Evolutionary conservation across 306 rosid species (phyloP), one percentile per base, ranked within the genome.

Genomic region (Potentilla sterilis): DNA sequence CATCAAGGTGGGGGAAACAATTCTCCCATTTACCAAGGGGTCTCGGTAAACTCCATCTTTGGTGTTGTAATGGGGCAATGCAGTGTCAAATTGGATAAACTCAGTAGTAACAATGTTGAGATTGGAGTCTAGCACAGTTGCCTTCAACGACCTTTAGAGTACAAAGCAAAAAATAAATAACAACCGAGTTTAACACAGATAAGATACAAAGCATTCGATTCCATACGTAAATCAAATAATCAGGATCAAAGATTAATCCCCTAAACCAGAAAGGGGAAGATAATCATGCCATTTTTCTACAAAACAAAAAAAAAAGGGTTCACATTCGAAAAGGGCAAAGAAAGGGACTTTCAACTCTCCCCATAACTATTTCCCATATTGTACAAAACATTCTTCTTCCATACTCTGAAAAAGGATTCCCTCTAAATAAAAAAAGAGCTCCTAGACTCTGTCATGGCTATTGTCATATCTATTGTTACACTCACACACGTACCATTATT

Each of bases 21-120:
- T 95, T 83, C 96, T 88, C 9, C 99, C 93, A 79, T 84, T 84
- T 32, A 32, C 80, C 34, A 82, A 81, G 40, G 89, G 59, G 37
- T 95, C 99, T 81, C 99, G 82, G 71, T 86, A 90, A 19, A 95
- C 97, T 48, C 99, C 99, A 81, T 92, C 99, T 80, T 87, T 87
- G 42, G 96, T 95, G 44, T 90, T 81, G 89, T 95, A 92, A 88
- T 87, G 93, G 40, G 97, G 87, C 87, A 95, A 85, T 18, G 88
- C 97, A 74, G 96, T 85, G 78, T 89, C 97, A 79, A 92, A 92
- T 55, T 85, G 96, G 77, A 95, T 85, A 16, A 92, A 79, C 82
- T 90, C 96, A 2, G 97, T 80, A n/a, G 79, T 70, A 72, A 92
- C 86, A 70, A 92, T 83, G 18, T 87, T 92, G 78, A 95, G 87